Evolutionary conservation across 2,329 filamentous ascomycete genomes (phyloP).

Genomic region (Xylariaceae sp.): DNA sequence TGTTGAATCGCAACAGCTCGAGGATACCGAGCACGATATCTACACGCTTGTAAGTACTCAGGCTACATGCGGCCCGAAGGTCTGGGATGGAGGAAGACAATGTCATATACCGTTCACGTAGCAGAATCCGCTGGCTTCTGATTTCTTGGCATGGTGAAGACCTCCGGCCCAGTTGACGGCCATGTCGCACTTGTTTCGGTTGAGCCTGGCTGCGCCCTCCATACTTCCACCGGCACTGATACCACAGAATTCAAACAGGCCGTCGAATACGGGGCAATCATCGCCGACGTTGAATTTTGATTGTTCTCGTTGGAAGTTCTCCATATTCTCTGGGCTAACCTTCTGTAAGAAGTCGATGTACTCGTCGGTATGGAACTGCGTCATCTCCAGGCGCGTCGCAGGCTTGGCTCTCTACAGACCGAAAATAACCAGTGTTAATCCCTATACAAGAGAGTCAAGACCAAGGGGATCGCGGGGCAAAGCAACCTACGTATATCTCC

Average conservation of each 20-base stretch:
- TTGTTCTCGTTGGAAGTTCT: slow-evolving; percentile 84
- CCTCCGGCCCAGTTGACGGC: slow-evolving; percentile 98
- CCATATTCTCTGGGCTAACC: slow-evolving; percentile 98
- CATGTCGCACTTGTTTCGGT: slow-evolving; percentile 89
- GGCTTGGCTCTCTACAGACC: slow-evolving; percentile 67
- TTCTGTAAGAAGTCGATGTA: slow-evolving; percentile 94
- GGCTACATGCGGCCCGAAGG: not conserved
- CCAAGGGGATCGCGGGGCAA: not conserved
- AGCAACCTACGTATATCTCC: slow-evolving; percentile 75
- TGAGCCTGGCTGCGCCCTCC: slow-evolving; percentile 85
- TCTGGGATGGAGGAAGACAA: not conserved
- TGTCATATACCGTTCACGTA: slow-evolving; percentile 79
- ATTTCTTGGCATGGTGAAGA: slow-evolving; percentile 95
- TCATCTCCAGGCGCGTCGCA: slow-evolving; percentile 83
- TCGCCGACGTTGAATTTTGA: slow-evolving; percentile 92
- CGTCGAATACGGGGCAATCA: slow-evolving; percentile 96
- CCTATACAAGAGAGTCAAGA: not conserved
- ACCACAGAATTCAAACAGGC: slow-evolving; percentile 93
- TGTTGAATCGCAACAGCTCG: slow-evolving; percentile 82
- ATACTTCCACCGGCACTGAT: slow-evolving; percentile 92
- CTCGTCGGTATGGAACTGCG: slow-evolving; percentile 88
- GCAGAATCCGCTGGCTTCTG: slow-evolving; percentile 93
- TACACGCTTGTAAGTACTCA: slow-evolving; percentile 46
- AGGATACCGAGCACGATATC: slow-evolving; percentile 94
- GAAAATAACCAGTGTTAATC: slow-evolving; percentile 8